A percentile compares a stretch with the other conserved stretches of the same genome.
Evolutionary conservation across 192 early-diverging fungal species (phyloP).

Genomic region (Spizellomyces sp.): DNA sequence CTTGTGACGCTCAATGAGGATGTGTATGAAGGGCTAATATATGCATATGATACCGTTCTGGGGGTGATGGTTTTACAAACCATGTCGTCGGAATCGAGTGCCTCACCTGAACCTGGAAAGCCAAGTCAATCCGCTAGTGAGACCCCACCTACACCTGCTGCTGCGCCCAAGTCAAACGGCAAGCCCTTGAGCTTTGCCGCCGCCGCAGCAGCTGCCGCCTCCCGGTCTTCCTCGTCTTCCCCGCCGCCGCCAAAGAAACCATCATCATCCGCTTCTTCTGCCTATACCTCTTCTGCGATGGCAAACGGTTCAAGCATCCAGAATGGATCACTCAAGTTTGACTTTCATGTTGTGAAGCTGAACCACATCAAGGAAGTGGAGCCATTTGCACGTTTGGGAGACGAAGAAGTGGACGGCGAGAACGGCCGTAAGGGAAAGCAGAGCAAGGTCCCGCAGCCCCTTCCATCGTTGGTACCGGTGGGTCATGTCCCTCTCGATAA

Average conservation of each 20-base stretch:
- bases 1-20: conserved; percentile 18
- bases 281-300: conserved; percentile 2
- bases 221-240: neutral
- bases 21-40: conserved; percentile 36
- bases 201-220: conserved; percentile 19
- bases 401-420: neutral
- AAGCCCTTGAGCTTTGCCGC: conserved; percentile 21
- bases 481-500: conserved; percentile 31
- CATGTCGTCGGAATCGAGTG: neutral
- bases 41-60: conserved; percentile 37
- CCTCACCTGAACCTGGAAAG: neutral
- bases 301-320: neutral
- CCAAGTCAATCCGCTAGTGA: neutral
- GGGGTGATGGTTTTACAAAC: conserved; percentile 42
- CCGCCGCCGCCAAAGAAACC: conserved; percentile 4
- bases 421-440: neutral
- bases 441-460: conserved; percentile 8
- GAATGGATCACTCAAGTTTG: neutral
- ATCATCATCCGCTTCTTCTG: conserved; percentile 5
- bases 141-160: neutral
- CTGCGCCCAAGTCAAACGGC: conserved; percentile 5
- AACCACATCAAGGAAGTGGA: conserved; percentile 27
- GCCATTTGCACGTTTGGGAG: conserved; percentile 1
- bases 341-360: conserved; percentile 44
- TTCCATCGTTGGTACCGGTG: conserved; percentile 29